Evolutionary conservation across 805 yeast species (phyloP), one percentile per base, ranked within the genome.

Genomic region (Candida khao-thaluensis): DNA sequence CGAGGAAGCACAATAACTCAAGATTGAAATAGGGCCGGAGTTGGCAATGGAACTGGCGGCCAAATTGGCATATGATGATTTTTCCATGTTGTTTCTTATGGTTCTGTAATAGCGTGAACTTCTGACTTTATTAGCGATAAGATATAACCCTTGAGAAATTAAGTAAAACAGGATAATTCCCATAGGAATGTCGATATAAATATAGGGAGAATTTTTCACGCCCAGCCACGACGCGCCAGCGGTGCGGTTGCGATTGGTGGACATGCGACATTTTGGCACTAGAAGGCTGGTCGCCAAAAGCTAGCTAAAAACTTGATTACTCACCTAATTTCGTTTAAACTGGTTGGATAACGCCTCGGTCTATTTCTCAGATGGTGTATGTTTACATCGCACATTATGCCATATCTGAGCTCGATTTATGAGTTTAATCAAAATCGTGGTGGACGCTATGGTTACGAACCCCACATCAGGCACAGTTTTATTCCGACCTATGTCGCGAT

Each of bases 1-100:
- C 17, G 99, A 93, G 16, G 99, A 86, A 40, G 76, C 72, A 75
- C 99, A 93, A 79, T 93, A 93, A 25, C 85, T 76, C 43, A 82
- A 58, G 53, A 86, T 85, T 35, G 95, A 84, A 42, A 85, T 56
- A 8, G 82, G 82, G 7, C 79, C 82, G 10, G 79, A 73, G 58
- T 77, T 77, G 44, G 73, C 74, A 27, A 69, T 45, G 20, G 71
- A 59, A 34, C 53, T 38, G 23, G 53, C 43, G 22, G 57, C 50
- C 11, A 51, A 37, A 29, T 47, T 53, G 23, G 57, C 40, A 45
- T 54, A 56, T 14, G 49, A 45, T 32, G 59, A 49, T 44, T 60
- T 62, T 35, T 67, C 71, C 71, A 66, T 66, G 23, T 23, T 45
- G 35, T 20, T 9, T 17, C 11, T 33, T 5, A 27, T n/a, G 7